Percentiles rank a stretch among this genome's conserved stretches.
Evolutionary conservation across 192 early-diverging fungal genomes (phyloP).

Genomic region (Backusella westeae): DNA sequence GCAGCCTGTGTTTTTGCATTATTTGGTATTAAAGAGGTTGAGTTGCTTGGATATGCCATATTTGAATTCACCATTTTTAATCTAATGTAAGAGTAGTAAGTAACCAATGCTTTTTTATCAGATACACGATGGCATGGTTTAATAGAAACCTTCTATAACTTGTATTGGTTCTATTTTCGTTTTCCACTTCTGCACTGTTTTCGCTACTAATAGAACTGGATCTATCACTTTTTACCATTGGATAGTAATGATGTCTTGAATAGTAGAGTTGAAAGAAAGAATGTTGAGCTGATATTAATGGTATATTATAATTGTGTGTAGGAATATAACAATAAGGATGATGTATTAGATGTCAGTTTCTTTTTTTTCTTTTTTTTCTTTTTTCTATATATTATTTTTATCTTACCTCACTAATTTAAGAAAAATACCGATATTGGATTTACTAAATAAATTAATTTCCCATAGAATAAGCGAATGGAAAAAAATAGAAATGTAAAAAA

Average conservation of each 20-base stretch:
- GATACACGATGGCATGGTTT: not conserved
- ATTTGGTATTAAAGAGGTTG: not conserved
- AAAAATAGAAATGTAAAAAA: conserved; percentile 1
- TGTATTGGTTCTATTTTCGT: not conserved
- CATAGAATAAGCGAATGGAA: conserved; percentile 1
- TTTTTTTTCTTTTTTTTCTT: not conserved
- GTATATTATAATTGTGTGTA: not conserved
- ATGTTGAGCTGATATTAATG: not conserved
- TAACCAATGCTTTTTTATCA: not conserved
- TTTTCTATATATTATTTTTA: not conserved
- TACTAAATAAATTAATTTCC: conserved; percentile 1
- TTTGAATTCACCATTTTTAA: conserved; percentile 7
- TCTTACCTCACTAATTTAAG: conserved; percentile 1
- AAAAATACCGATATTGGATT: not conserved
- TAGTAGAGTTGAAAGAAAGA: not conserved
- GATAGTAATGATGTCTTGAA: not conserved
- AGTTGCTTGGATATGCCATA: not conserved
- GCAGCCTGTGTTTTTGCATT: conserved; percentile 44
- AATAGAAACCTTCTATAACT: conserved; percentile 4
- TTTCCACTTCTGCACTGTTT: not conserved
- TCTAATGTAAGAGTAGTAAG: not conserved
- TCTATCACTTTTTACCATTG: conserved; percentile 4
- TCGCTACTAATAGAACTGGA: not conserved
- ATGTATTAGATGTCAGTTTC: not conserved
- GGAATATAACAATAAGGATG: not conserved